These are phyloP conservation scores for Aspergillus bridgeri DNA, from an alignment of 495 filamentous ascomycete species.

Conservation along the genomic window DNA sequence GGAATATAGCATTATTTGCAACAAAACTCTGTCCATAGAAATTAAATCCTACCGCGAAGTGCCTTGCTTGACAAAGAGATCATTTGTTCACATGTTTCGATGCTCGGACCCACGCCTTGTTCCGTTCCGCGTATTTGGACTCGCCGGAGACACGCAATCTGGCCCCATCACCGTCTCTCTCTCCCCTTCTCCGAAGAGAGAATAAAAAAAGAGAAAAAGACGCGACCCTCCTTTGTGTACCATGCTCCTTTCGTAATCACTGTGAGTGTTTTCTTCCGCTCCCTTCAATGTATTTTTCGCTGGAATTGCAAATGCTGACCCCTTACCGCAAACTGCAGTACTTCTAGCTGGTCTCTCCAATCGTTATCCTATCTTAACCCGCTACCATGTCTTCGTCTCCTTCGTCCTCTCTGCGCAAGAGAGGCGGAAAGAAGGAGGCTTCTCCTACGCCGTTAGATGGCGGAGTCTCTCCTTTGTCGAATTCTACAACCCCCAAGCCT, in stretches of 20 bases:
- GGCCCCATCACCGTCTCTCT: slow-evolving; percentile 5
- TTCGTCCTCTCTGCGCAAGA: slow-evolving; percentile 49
- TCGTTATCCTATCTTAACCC: slow-evolving; percentile 26
- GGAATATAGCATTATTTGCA: too few relatives aligned
- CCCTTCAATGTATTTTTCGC: background rate
- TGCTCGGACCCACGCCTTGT: slow-evolving; percentile 16
- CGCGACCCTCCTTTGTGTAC: slow-evolving; percentile 5
- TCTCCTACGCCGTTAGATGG: slow-evolving; percentile 29
- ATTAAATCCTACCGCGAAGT: too few relatives aligned
- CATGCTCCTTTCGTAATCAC: slow-evolving; percentile 18
- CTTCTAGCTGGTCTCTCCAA: background rate
- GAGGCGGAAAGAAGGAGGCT: slow-evolving; percentile 46
- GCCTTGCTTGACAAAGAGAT: too few relatives aligned
- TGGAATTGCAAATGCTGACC: slow-evolving; percentile 3
- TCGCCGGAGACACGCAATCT: slow-evolving; percentile 28
- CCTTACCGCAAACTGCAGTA: background rate
- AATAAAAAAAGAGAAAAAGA: too few relatives aligned
- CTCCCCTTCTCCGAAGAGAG: background rate
- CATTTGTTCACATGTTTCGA: too few relatives aligned
- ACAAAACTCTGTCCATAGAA: too few relatives aligned
- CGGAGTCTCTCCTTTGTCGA: slow-evolving; percentile 21
- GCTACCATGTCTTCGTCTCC: slow-evolving; percentile 35
- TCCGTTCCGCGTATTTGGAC: slow-evolving; percentile 20
- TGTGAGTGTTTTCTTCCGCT: background rate
- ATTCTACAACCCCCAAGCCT: slow-evolving; percentile 22